phyloP scores from a whole-genome alignment of 495 filamentous ascomycete genomes.

The Neurospora sp. region DNA sequence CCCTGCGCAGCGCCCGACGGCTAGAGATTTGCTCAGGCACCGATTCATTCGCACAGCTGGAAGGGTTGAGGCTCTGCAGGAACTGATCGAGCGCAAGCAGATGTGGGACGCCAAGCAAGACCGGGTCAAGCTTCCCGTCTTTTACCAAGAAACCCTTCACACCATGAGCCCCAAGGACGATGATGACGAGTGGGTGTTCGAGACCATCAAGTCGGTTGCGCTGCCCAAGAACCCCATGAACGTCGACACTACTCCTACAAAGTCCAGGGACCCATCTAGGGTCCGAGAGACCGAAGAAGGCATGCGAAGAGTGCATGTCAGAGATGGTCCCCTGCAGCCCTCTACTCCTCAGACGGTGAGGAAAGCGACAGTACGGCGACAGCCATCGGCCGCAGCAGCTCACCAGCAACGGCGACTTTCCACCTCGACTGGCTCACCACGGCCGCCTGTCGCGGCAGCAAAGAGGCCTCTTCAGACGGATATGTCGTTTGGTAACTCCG shows the following conservation, averaged over 20 bases:
- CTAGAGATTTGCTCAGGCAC: constrained; percentile 83
- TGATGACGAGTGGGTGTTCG: constrained; percentile 93
- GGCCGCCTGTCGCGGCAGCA: constrained; percentile 46
- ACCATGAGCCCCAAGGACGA: constrained; percentile 59
- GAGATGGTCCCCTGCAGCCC: constrained; percentile 43
- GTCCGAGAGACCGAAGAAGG: constrained; percentile 43
- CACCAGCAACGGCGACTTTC: constrained; percentile 13
- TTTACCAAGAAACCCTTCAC: constrained; percentile 85
- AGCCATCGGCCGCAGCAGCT: constrained; percentile 35
- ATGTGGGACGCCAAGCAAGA: constrained; percentile 61
- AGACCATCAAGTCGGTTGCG: constrained; percentile 66
- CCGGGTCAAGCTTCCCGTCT: constrained; percentile 53
- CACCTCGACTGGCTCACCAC: constrained; percentile 33
- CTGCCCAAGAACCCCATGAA: constrained; percentile 31
- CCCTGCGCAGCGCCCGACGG: constrained; percentile 70
- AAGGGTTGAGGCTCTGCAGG: constrained; percentile 72
- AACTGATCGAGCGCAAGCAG: constrained; percentile 77
- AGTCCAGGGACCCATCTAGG: constrained; percentile 44
- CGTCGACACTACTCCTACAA: constrained; percentile 6
- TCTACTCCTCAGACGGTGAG: constrained; percentile 43
- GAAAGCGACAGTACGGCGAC: constrained; percentile 40
- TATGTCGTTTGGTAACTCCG: constrained; percentile 81
- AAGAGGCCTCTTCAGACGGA: constrained; percentile 74
- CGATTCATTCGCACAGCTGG: constrained; percentile 80
- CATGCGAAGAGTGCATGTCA: constrained; percentile 51